Evolutionary conservation across 306 rosid genomes (phyloP), one percentile per base, ranked within the genome.

Genomic region (Quercus dentata): DNA sequence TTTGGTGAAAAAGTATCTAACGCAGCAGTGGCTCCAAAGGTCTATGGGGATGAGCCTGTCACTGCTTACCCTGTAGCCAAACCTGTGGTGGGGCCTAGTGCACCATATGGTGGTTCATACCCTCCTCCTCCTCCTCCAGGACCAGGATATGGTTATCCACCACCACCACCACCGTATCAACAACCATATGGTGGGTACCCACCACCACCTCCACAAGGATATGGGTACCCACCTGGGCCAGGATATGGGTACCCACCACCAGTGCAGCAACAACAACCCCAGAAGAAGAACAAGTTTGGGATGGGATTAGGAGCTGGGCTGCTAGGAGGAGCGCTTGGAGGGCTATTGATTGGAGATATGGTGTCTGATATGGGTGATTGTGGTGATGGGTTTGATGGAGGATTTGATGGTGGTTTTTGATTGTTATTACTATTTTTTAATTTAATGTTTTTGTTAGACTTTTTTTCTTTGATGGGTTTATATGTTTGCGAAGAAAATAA

Each of bases 241-340:
- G 87, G 88, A 5, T 83, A 88, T 38, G 94, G 88, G 33, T 80
- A 88, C 31, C 87, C 81, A 14, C 81, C 78, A 20, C 80, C 41
- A 2, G 46, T 38, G 30, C 92, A 87, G 80, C 78, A 75, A 41
- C 83, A 49, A 49, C 79, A 77, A 33, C 83, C 76, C 52, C 67
- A 75, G 49, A 83, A 76, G 81, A 87, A 84, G 84, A 91, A 75
- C 33, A 92, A 89, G 46, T 27, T 88, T 59, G 94, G 94, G 30
- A 81, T 91, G 90, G 97, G 94, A 0, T 21, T 92, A 75, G 95
- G 99, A 58, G 97, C 94, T 17, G 98, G 98, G 33, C 78, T 94
- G 86, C 63, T 86, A 4, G 98, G 98, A 1, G 98, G 98, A 52
- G 76, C 85, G 21, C 67, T 92, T 10, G 97, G 98, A 30, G 97